These are phyloP conservation scores for Erodium trifolium DNA, from an alignment of 441 rosid genomes.

Conservation along the genomic window DNA sequence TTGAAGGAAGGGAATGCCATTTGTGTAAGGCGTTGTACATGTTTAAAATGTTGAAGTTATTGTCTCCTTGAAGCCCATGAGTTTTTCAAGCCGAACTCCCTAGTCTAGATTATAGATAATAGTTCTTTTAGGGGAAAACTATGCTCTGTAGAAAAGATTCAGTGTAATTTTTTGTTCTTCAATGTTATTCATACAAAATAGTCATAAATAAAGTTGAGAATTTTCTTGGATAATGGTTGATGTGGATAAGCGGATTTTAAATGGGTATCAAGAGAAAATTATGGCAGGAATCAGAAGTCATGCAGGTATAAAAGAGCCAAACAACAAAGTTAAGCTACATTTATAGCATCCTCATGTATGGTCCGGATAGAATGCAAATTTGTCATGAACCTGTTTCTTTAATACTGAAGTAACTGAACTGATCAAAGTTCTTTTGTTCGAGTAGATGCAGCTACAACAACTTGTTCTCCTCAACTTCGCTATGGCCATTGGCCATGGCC, in stretches of 20 bases:
- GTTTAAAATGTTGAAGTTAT: background rate
- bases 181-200: background rate
- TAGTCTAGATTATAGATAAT: background rate
- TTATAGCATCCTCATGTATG: no score
- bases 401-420: no score
- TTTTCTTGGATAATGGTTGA: background rate
- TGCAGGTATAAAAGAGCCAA: background rate
- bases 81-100: background rate
- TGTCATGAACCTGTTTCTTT: no score
- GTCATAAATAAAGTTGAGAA: background rate
- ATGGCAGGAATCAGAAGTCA: background rate
- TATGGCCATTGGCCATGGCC: no score
- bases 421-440: no score
- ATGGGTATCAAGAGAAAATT: background rate
- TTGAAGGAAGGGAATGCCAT: background rate
- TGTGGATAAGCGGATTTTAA: background rate
- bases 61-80: background rate
- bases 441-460: no score
- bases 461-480: no score
- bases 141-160: background rate
- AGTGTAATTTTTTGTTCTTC: background rate
- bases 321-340: no score
- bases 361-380: background rate
- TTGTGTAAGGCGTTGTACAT: background rate
- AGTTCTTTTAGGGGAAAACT: background rate